phyloP scores from a whole-genome alignment of 1,284 basidiomycete genomes.

The Pseudozyma pruni region DNA sequence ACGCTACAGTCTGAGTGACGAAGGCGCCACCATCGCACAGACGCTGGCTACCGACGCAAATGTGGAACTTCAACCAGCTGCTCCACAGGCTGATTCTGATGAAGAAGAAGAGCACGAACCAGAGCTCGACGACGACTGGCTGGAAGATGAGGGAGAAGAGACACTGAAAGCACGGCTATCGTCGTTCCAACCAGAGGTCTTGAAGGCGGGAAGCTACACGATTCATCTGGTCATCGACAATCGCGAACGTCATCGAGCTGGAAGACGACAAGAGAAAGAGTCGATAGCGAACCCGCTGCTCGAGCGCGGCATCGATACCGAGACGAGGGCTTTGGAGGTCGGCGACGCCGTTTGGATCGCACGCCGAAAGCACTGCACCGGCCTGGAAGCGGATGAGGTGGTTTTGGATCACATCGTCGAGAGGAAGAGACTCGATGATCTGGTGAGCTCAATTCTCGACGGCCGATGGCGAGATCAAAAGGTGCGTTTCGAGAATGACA shows the following conservation, averaged over 20 bases:
- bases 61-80: slow-evolving; percentile 3
- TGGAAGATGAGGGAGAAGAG: slow-evolving; percentile 26
- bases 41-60: slow-evolving; percentile 40
- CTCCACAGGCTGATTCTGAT: not conserved
- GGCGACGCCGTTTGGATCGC: slow-evolving; percentile 75
- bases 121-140: slow-evolving; percentile 18
- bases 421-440: slow-evolving; percentile 73
- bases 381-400: slow-evolving; percentile 68
- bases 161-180: slow-evolving; percentile 6
- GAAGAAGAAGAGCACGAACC: not conserved
- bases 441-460: slow-evolving; percentile 71
- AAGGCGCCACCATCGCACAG: slow-evolving; percentile 56
- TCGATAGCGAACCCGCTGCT: slow-evolving; percentile 47
- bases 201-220: slow-evolving; percentile 71
- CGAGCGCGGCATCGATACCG: slow-evolving; percentile 69
- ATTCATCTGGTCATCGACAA: slow-evolving; percentile 72
- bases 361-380: slow-evolving; percentile 64
- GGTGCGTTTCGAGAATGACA: too few species aligned
- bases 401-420: slow-evolving; percentile 73
- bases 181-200: slow-evolving; percentile 66
- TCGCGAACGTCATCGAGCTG: slow-evolving; percentile 69
- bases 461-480: slow-evolving; percentile 73
- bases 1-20: slow-evolving; percentile 57
- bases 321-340: slow-evolving; percentile 71
- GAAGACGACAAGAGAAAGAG: slow-evolving; percentile 25